Percentiles rank a stretch among this genome's conserved stretches.
Evolutionary conservation across 495 filamentous ascomycete species (phyloP).

Genomic region (Rusavskia elegans): DNA sequence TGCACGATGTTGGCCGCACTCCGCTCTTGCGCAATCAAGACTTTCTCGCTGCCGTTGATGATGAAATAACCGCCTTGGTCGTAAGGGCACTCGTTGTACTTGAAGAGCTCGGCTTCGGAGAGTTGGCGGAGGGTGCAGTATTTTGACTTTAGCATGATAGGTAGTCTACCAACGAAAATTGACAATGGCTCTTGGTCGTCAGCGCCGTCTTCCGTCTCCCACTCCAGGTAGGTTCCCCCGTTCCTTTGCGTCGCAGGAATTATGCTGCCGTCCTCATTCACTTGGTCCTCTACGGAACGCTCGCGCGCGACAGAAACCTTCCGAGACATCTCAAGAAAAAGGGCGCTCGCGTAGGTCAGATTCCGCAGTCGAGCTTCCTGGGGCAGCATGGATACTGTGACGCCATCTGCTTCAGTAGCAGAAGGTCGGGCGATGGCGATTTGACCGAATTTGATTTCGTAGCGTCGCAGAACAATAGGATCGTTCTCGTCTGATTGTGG

Average conservation of each 20-base stretch:
- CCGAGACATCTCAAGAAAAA: constrained; percentile 74
- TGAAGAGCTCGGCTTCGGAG: constrained; percentile 64
- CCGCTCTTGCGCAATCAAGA: constrained; percentile 92
- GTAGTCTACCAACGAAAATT: constrained; percentile 83
- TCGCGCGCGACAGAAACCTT: constrained; percentile 69
- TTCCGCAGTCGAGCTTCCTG: constrained; percentile 91
- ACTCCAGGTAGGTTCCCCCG: constrained; percentile 30
- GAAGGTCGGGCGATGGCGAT: constrained; percentile 71
- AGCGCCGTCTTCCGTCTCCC: constrained; percentile 36
- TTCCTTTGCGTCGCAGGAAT: constrained; percentile 31
- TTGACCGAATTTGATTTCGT: constrained; percentile 82
- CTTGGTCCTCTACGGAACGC: constrained; percentile 35
- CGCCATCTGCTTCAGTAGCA: constrained; percentile 83
- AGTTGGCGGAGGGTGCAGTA: constrained; percentile 76
- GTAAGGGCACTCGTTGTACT: constrained; percentile 88
- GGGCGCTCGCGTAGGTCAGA: constrained; percentile 81
- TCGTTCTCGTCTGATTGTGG: constrained; percentile 48
- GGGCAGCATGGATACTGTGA: constrained; percentile 62
- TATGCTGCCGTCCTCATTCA: constrained; percentile 26
- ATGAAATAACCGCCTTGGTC: constrained; percentile 98
- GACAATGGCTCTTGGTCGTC: constrained; percentile 47
- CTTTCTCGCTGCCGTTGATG: constrained; percentile 99
- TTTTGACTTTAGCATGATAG: constrained; percentile 93
- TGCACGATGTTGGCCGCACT: constrained; percentile 97
- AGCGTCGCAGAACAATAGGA: constrained; percentile 67